Evolutionary conservation across 2,329 filamentous ascomycete species (phyloP), one percentile per base, ranked within the genome.

Genomic region (Ampelomyces quisqualis): DNA sequence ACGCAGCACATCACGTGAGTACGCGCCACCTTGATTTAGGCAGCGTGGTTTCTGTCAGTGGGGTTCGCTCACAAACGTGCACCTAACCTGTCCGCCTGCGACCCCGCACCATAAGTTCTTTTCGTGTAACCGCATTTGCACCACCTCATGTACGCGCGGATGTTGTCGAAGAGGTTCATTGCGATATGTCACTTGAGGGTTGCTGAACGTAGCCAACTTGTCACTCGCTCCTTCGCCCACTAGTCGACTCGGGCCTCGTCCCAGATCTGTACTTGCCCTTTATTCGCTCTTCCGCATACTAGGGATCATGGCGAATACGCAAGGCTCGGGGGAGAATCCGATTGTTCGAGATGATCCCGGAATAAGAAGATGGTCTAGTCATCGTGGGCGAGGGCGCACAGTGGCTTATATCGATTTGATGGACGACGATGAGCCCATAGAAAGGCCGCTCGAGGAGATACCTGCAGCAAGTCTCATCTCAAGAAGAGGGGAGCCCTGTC

Each of bases 11-110:
- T 32, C 38, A 40, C 38, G 38, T 40, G 30, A 21, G 7, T n/a
- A 3, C 38, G 38, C 13, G 38, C 11, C 17, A 15, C 18, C 37
- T 22, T 29, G 30, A n/a, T 28, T 27, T 34, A 29, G 10, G 13
- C 14, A 11, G 9, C 6, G 8, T 20, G 13, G 27, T 17, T 8
- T 7, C 7, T 6, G 7, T 13, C 27, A 17, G 27, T 9, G 27
- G 13, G 27, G 14, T 15, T 2, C 27, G 7, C 14, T 7, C 4
- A 29, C 13, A n/a, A 29, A 13, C 11, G 17, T 3, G 17, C 27
- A 29, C 27, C 3, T 3, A 17, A 29, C 27, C 27, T n/a, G n/a
- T n/a, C n/a, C n/a, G n/a, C n/a, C n/a, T n/a, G n/a, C n/a, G n/a
- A n/a, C n/a, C n/a, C n/a, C n/a, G n/a, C n/a, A n/a, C n/a, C n/a